phyloP scores from a whole-genome alignment of 2,329 filamentous ascomycete species.

The Diaporthe nobilis region DNA sequence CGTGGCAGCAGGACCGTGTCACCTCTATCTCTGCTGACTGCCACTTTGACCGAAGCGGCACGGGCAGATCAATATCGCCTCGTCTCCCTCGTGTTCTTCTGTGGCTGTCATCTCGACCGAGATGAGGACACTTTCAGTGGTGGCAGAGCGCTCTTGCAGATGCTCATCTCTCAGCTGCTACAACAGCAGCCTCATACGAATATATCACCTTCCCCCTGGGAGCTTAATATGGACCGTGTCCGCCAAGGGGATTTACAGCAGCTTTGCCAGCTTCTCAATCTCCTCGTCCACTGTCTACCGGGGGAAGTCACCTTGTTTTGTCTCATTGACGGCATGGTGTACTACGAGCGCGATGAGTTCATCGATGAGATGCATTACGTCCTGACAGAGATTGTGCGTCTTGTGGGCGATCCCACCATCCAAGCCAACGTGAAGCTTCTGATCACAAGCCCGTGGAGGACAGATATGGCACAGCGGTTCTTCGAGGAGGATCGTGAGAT shows the following conservation, averaged over 20 bases:
- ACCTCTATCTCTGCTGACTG: background rate
- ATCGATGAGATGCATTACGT: background rate
- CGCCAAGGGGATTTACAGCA: background rate
- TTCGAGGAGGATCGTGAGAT: background rate
- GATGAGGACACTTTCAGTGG: background rate
- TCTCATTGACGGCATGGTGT: constrained; percentile 22
- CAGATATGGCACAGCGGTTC: background rate
- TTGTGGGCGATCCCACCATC: background rate
- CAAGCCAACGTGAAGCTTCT: constrained; percentile 15
- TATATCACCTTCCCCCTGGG: background rate
- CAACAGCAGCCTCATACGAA: background rate
- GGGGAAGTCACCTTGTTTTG: background rate
- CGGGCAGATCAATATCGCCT: background rate
- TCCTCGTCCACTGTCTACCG: background rate
- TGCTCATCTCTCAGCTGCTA: background rate
- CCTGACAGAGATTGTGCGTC: background rate
- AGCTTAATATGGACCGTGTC: background rate
- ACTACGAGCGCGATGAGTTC: constrained; percentile 29
- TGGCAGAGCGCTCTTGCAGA: background rate
- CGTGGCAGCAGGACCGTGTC: background rate
- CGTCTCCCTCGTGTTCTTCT: constrained; percentile 13
- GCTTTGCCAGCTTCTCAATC: constrained; percentile 10
- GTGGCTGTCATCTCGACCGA: background rate
- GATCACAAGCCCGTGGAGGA: constrained; percentile 31
- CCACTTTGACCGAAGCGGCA: background rate